phyloP scores from a whole-genome alignment of 805 yeast genomes.

The Lipomyces anomalus region DNA sequence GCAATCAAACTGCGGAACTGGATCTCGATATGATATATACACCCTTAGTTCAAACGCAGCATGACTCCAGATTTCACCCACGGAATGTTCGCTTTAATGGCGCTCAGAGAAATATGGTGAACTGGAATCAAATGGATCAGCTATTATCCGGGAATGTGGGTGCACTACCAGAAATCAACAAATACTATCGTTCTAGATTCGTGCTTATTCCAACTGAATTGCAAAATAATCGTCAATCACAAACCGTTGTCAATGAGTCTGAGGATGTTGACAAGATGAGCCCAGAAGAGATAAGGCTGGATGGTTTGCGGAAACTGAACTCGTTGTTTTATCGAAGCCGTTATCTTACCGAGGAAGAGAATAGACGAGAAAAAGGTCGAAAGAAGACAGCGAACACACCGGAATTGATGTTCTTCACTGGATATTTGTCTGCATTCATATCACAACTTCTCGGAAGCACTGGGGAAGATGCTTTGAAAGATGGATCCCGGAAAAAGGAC shows the following conservation, averaged over 20 bases:
- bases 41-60: conserved; percentile 68
- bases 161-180: conserved; percentile 47
- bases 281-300: conserved; percentile 86
- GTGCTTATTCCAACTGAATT: conserved; percentile 77
- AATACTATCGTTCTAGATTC: conserved; percentile 67
- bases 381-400: conserved; percentile 50
- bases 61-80: conserved; percentile 58
- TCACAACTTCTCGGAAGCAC: conserved; percentile 45
- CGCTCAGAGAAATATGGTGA: conserved; percentile 41
- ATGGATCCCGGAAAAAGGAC: conserved; percentile 33
- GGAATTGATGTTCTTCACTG: conserved; percentile 82
- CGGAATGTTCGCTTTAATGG: conserved; percentile 53
- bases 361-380: conserved; percentile 13
- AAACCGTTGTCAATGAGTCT: not conserved
- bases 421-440: conserved; percentile 65
- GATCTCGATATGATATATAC: conserved; percentile 34
- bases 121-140: conserved; percentile 93
- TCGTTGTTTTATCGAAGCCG: conserved; percentile 55
- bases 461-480: conserved; percentile 25
- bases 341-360: conserved; percentile 42
- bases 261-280: conserved; percentile 58
- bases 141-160: conserved; percentile 88
- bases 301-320: conserved; percentile 68
- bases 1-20: conserved; percentile 16
- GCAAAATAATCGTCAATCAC: conserved; percentile 44